Percentiles rank a stretch among this genome's conserved stretches.
phyloP scores from a whole-genome alignment of 768 basidiomycete species.

The Baorangia bicolor region DNA sequence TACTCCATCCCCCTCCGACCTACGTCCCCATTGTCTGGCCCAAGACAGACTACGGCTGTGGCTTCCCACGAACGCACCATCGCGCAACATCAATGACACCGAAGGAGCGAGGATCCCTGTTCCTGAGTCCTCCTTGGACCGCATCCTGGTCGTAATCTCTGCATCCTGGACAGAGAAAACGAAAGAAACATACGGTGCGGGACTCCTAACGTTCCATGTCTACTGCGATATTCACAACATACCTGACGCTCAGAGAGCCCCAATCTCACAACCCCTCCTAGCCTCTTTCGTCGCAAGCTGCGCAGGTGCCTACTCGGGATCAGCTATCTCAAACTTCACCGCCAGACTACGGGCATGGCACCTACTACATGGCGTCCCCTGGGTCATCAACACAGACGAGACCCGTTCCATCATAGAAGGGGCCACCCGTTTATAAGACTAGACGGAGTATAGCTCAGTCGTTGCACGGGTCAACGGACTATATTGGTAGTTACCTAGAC shows the following conservation, averaged over 20 bases:
- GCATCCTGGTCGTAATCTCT: background rate
- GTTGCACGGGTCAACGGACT: too few relatives aligned
- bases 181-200: background rate
- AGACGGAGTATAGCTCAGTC: too few relatives aligned
- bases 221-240: background rate
- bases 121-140: background rate
- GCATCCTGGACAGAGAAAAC: background rate
- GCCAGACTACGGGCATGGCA: background rate
- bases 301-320: background rate
- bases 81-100: too few relatives aligned
- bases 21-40: too few relatives aligned
- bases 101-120: fast-evolving
- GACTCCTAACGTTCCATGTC: background rate
- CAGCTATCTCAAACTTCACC: background rate
- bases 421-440: too few relatives aligned
- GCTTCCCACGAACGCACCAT: too few relatives aligned
- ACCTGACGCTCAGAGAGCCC: background rate
- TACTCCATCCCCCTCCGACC: too few relatives aligned
- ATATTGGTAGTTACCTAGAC: too few relatives aligned
- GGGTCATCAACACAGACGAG: background rate
- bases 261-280: fast-evolving
- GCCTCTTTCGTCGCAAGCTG: background rate
- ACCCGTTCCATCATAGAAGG: background rate
- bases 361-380: background rate
- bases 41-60: too few relatives aligned